Base-by-base conservation (phyloP, 371 early-diverging fungal species). In the Chytridiales sp. region DNA sequence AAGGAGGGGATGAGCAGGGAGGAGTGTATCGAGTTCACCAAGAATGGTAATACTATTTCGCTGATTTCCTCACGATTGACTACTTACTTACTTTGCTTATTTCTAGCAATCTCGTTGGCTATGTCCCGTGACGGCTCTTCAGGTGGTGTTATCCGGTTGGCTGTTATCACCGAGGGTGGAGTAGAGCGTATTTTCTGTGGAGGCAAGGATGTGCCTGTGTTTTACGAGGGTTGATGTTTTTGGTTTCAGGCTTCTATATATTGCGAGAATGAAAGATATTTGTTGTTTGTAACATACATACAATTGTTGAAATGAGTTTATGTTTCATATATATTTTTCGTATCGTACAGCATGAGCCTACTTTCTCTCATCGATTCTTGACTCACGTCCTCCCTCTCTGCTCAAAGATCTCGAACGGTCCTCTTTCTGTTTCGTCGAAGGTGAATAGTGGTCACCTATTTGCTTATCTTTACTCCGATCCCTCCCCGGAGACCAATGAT, bases 111-210 rank as follows among this genome's bases (percentile, higher is more conserved):
- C 62, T 75, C 95, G 30, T 81, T 96, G 60, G 99, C 99, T 22
- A 99, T 99, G 86, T 80, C 92, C 27, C 83, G 99, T 62, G 99
- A 99, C 76, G 98, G 96, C 34, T 91, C 94, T 22, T 98, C 98
- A 29, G 99, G 99, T 57, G 99, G 99, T 68, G 91, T 93, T 50
- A 92, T 99, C 63, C 88, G 99, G 57, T 74, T 99, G 67, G 96
- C 98, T 6, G 82, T 98, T 49, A 97, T 99, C 56, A 93, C 89
- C 51, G 80, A 93, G 70, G 85, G 87, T 32, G 92, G 92, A 32
- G 97, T 98, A 15, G 88, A 95, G 68, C 83, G 95, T 61, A 72
- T 90, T 59, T 92, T 97, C 77, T 79, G 94, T 59, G 91, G 91
- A 41, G 99, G 99, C 43, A 78, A 94, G 68, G 53, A 90, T 74